These are phyloP conservation scores for Teratosphaeria destructans DNA, from an alignment of 2,329 filamentous ascomycete genomes.

Conservation along the genomic window DNA sequence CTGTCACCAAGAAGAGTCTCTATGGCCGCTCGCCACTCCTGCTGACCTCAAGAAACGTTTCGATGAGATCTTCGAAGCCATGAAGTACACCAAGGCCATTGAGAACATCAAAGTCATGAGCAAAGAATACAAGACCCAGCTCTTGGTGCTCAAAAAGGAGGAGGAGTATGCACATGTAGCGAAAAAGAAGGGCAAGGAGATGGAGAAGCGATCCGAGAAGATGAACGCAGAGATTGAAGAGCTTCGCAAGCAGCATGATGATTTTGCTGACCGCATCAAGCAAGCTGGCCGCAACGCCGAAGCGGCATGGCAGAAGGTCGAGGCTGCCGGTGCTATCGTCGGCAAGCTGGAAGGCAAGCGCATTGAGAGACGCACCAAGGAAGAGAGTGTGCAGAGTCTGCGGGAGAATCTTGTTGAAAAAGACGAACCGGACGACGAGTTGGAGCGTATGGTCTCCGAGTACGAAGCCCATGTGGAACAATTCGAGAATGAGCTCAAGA, in stretches of 20 bases:
- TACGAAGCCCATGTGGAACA: conserved; percentile 62
- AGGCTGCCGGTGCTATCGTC: conserved; percentile 63
- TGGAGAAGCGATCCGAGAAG: conserved; percentile 32
- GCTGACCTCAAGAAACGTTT: conserved; percentile 81
- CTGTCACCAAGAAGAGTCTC: conserved; percentile 93
- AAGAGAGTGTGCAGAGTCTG: conserved; percentile 60
- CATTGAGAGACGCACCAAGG: conserved; percentile 59
- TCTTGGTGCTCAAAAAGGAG: conserved; percentile 61
- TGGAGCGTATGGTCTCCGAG: conserved; percentile 61
- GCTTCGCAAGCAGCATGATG: conserved; percentile 48
- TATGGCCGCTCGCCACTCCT: conserved; percentile 93
- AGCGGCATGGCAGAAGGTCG: conserved; percentile 61
- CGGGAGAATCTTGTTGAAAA: conserved; percentile 65
- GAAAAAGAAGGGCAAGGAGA: conserved; percentile 71
- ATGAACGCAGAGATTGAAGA: conserved; percentile 57
- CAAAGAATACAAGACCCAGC: conserved; percentile 70
- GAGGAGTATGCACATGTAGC: conserved; percentile 70
- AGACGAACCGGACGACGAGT: conserved; percentile 63
- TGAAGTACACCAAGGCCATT: conserved; percentile 95
- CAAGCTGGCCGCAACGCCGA: conserved; percentile 41
- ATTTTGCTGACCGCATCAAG: conserved; percentile 51
- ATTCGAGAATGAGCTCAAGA: conserved; percentile 52
- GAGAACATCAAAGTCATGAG: conserved; percentile 82
- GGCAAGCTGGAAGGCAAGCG: conserved; percentile 66
- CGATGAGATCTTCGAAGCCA: conserved; percentile 93